A percentile compares a stretch with the other conserved stretches of the same genome.
Evolutionary conservation across 2,329 filamentous ascomycete genomes (phyloP).

Genomic region (Colletotrichum endophyticum): DNA sequence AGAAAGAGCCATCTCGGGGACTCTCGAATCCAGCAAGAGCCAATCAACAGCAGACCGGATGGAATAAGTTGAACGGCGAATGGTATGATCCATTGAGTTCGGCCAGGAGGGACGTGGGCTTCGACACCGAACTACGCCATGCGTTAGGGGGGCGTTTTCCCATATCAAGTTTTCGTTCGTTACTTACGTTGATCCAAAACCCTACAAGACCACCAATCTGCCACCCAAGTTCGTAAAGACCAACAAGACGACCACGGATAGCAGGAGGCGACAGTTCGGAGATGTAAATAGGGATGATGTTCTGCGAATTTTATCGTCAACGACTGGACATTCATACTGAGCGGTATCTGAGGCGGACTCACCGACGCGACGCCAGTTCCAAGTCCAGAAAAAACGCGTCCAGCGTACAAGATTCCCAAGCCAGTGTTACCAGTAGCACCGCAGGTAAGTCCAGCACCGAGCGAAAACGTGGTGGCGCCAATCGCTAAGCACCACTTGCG

Average conservation of each 20-base stretch:
- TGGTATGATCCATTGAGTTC: constrained; percentile 51
- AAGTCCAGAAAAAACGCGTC: constrained; percentile 55
- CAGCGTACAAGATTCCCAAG: constrained; percentile 47
- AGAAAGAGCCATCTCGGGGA: constrained; percentile 66
- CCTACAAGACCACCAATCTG: constrained; percentile 58
- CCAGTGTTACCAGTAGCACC: constrained; percentile 61
- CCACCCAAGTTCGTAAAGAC: constrained; percentile 58
- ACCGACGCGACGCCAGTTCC: constrained; percentile 37
- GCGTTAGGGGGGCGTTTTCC: background rate
- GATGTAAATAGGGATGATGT: constrained; percentile 53
- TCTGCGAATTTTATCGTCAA: constrained; percentile 35
- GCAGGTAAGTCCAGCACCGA: constrained; percentile 56
- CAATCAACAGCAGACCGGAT: constrained; percentile 54
- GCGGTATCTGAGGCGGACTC: background rate
- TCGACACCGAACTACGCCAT: constrained; percentile 30
- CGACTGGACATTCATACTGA: background rate
- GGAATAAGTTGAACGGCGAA: constrained; percentile 60
- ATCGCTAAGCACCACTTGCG: constrained; percentile 55
- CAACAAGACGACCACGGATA: constrained; percentile 59
- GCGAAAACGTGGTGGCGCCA: constrained; percentile 30
- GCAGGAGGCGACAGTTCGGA: constrained; percentile 53
- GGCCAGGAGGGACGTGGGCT: constrained; percentile 13
- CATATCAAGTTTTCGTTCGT: background rate
- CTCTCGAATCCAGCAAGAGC: constrained; percentile 54
- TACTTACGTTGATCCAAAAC: constrained; percentile 51